A percentile compares a stretch with the other conserved stretches of the same genome.
phyloP scores from a whole-genome alignment of 2,329 filamentous ascomycete genomes.

The Ophiostoma novo-ulmi region DNA sequence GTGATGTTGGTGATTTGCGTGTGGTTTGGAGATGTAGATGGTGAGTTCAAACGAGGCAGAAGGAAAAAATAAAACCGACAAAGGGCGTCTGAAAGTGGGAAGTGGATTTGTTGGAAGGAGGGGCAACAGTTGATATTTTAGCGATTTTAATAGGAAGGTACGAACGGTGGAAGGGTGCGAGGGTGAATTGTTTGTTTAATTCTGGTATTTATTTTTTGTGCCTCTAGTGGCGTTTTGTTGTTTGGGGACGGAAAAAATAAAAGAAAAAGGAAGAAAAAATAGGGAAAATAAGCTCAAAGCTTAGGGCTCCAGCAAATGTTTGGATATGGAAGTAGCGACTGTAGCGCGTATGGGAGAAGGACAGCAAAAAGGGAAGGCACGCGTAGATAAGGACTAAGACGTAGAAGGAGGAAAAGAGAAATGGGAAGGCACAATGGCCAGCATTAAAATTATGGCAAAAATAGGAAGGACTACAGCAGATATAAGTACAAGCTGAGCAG shows the following conservation, averaged over 20 bases:
- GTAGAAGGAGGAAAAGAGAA: background rate
- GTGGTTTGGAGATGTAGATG: constrained; percentile 21
- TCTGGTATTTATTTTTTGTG: constrained; percentile 23
- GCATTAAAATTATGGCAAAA: background rate
- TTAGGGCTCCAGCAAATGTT: constrained; percentile 22
- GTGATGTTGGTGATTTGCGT: constrained; percentile 14
- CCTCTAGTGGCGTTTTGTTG: constrained; percentile 23
- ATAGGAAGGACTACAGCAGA: background rate
- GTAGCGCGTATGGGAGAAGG: constrained; percentile 15
- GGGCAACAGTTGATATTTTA: constrained; percentile 27
- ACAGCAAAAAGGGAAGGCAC: constrained; percentile 20
- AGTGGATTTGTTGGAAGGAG: constrained; percentile 25
- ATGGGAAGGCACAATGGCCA: background rate
- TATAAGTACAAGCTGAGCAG: background rate
- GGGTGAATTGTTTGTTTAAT: constrained; percentile 21
- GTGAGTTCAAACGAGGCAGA: constrained; percentile 18
- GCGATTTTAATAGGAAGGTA: background rate
- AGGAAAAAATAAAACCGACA: constrained; percentile 13
- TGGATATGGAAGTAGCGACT: constrained; percentile 19
- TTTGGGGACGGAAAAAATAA: constrained; percentile 3
- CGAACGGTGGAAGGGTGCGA: constrained; percentile 17
- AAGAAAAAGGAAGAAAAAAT: constrained; percentile 2
- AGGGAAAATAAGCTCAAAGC: background rate
- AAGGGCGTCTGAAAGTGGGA: constrained; percentile 24
- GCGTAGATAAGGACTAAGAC: constrained; percentile 10